Conservation (phyloP, 2,329 filamentous ascomycete species). For the Colletotrichum coccodes region DNA sequence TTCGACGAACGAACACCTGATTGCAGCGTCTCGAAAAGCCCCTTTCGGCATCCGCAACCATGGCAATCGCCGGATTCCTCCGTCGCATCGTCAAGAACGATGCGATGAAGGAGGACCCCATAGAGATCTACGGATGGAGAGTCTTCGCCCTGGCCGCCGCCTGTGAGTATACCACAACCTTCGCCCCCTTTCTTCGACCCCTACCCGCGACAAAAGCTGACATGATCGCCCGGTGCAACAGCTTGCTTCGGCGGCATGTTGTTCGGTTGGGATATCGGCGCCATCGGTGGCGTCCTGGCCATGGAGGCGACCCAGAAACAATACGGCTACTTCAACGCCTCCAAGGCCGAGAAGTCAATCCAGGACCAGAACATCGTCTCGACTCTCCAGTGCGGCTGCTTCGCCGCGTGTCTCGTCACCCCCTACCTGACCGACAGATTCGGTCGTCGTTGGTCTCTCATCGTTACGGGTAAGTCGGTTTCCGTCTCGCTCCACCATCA, state of each 20-base stretch:
- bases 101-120: constrained; percentile 74
- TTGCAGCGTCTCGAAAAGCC: not conserved
- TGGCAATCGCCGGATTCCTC: constrained; percentile 58
- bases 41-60: constrained; percentile 37
- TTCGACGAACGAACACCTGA: not conserved
- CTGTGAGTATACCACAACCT: constrained; percentile 41
- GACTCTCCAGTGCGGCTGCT: constrained; percentile 76
- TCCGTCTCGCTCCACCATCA: not conserved
- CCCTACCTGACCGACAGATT: constrained; percentile 63
- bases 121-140: constrained; percentile 77
- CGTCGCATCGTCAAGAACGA: constrained; percentile 73
- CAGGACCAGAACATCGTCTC: constrained; percentile 75
- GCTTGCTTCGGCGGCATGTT: constrained; percentile 72
- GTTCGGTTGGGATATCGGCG: constrained; percentile 56
- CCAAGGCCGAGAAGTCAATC: constrained; percentile 53
- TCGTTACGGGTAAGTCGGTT: constrained; percentile 49
- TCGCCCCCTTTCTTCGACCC: no score
- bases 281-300: constrained; percentile 74
- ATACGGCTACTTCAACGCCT: constrained; percentile 45
- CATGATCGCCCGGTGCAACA: not conserved
- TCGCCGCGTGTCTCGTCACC: constrained; percentile 69
- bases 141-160: constrained; percentile 72
- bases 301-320: constrained; percentile 65
- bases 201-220: not conserved
- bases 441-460: constrained; percentile 65